Evolutionary conservation across 768 basidiomycete genomes (phyloP).

Genomic region (Macrolepiota albuminosa): DNA sequence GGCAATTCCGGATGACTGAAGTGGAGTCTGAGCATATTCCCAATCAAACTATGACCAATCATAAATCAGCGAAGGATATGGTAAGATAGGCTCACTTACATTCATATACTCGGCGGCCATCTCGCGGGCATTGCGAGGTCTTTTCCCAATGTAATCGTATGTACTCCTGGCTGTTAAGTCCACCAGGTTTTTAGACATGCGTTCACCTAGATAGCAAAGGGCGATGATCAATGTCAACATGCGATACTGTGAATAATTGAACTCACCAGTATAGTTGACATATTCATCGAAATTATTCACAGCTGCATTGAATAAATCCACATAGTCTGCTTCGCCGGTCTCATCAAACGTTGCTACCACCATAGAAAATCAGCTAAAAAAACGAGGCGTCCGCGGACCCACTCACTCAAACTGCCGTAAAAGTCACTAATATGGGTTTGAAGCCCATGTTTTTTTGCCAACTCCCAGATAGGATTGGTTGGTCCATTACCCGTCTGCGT

Average conservation of each 20-base stretch:
- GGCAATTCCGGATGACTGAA: constrained; percentile 47
- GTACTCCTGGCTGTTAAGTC: constrained; percentile 51
- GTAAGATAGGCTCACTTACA: constrained; percentile 17
- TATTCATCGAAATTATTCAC: constrained; percentile 26
- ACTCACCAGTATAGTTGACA: constrained; percentile 35
- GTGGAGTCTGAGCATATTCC: constrained; percentile 57
- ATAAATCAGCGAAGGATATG: background rate
- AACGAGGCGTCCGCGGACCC: background rate
- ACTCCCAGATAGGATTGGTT: constrained; percentile 54
- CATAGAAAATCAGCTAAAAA: background rate
- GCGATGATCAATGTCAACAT: background rate
- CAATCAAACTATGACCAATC: constrained; percentile 28
- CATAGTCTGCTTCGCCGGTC: constrained; percentile 43
- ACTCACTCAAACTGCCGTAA: constrained; percentile 37
- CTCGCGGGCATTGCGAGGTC: constrained; percentile 39
- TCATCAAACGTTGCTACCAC: constrained; percentile 49
- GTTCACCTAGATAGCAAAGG: constrained; percentile 29
- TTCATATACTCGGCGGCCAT: constrained; percentile 54
- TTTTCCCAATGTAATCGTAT: constrained; percentile 45
- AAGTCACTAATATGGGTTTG: constrained; percentile 39
- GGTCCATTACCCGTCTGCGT: constrained; percentile 41
- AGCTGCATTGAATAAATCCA: constrained; percentile 35
- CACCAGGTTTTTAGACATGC: constrained; percentile 39
- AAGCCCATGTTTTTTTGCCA: constrained; percentile 53
- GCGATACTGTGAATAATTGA: too few relatives aligned